Base-by-base conservation (phyloP, 768 basidiomycete genomes). In the Dendrothele bispora region DNA sequence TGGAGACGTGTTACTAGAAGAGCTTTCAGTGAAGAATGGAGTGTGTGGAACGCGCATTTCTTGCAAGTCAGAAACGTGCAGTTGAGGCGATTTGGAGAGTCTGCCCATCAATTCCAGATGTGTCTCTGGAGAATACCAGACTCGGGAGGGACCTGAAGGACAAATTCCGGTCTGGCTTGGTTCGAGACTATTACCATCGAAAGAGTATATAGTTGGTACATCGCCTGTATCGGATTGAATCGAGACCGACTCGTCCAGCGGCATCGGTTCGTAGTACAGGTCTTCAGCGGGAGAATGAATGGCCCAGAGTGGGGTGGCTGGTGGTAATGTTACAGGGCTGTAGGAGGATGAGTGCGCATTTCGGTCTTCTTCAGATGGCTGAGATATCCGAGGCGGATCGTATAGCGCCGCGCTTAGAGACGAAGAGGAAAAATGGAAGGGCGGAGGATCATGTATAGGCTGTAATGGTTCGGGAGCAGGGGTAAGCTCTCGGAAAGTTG, bases 391-490 rank as follows among this genome's bases (percentile, higher is more conserved):
- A 47, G 15, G 60, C 46, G 24, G 62, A 55, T 73, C 75, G 3
- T 78, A 75, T 27, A 86, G 60, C 5, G 83, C 84, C 7, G 77
- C 70, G 54, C 74, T 78, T 46, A 85, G 70, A 3, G 85, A 83
- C 2, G 82, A 83, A 0, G 82, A 82, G 3, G 80, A 69, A 55
- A 74, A 81, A 41, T 80, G 78, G 59, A 85, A 84, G 5, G 80
- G 78, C 7, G 77, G 67, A 7, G 72, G 57, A 22, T 67, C 62
- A 21, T 71, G 70, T 21, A 68, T 61, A 25, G 55, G 48, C 21
- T 59, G 53, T 39, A 53, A 53, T 40, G n/a, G n/a, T n/a, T 42
- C 36, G 42, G 51, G 14, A 27, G 65, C 64, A 20, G 67, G 65
- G 6, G 66, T 63, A 12, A 60, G 61, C 50, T 66, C 63, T 17